These are phyloP conservation scores for Podosphaera fusca DNA, from an alignment of 2,329 filamentous ascomycete genomes.

Conservation along the genomic window DNA sequence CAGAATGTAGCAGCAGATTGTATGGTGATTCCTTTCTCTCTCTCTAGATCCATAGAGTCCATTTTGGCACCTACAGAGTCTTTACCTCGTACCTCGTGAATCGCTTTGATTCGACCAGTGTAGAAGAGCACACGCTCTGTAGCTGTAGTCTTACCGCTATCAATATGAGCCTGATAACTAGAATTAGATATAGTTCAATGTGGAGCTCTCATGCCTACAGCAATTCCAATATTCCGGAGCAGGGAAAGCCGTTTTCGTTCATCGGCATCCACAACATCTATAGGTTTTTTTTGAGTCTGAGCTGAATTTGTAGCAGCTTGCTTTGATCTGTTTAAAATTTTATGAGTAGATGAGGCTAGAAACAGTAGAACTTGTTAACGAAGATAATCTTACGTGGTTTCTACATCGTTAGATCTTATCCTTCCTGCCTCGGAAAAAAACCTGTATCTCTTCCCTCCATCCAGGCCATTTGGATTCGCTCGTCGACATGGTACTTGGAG, in stretches of 20 bases:
- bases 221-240: conserved; percentile 95
- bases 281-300: conserved; percentile 12
- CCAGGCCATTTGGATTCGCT: too few relatives aligned
- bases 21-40: conserved; percentile 97
- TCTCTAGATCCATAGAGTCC: conserved; percentile 98
- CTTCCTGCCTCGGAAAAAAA: conserved; percentile 13
- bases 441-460: conserved; percentile 5
- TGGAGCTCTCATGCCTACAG: conserved; percentile 29
- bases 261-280: conserved; percentile 24
- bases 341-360: not conserved
- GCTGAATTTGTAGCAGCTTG: conserved; percentile 11
- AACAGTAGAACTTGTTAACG: too few relatives aligned
- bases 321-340: conserved; percentile 8
- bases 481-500: too few relatives aligned
- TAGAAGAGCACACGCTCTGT: conserved; percentile 97
- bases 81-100: conserved; percentile 89
- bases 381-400: conserved; percentile 12
- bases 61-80: conserved; percentile 96
- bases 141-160: conserved; percentile 91
- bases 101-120: conserved; percentile 85
- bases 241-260: conserved; percentile 57
- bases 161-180: conserved; percentile 59
- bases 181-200: not conserved
- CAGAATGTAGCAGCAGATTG: conserved; percentile 95
- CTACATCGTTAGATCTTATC: conserved; percentile 10